These are phyloP conservation scores for Pichia kudriavzevii DNA, from an alignment of 1,139 yeast genomes.

Conservation along the genomic window DNA sequence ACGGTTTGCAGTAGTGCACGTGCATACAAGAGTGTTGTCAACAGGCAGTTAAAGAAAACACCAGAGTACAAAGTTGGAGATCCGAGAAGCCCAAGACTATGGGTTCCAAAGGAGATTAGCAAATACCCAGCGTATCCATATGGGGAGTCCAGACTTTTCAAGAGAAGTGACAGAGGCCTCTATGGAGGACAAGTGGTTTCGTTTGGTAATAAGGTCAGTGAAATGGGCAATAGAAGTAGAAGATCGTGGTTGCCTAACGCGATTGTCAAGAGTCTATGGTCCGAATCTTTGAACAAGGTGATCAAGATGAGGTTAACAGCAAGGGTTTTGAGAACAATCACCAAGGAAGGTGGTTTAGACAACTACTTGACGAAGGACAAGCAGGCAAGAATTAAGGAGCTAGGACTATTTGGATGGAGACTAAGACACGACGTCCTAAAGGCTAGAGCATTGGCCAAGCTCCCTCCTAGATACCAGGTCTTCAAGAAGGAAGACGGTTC, in stretches of 20 bases:
- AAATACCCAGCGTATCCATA: conserved; percentile 74
- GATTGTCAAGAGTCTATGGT: conserved; percentile 69
- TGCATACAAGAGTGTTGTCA: conserved; percentile 34
- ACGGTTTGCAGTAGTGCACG: conserved; percentile 22
- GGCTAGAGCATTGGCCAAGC: conserved; percentile 24
- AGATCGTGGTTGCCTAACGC: conserved; percentile 81
- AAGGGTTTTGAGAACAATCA: conserved; percentile 74
- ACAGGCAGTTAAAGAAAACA: conserved; percentile 31
- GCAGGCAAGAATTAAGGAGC: conserved; percentile 81
- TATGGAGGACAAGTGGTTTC: conserved; percentile 83
- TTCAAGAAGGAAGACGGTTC: conserved; percentile 30
- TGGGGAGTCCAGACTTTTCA: conserved; percentile 69
- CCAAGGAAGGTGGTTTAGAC: conserved; percentile 92
- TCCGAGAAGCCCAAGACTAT: conserved; percentile 30
- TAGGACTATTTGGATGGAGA: conserved; percentile 90
- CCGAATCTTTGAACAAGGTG: conserved; percentile 59
- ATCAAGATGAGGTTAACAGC: conserved; percentile 64
- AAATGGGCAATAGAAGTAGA: conserved; percentile 61
- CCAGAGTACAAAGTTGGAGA: conserved; percentile 39
- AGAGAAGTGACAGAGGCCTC: conserved; percentile 79
- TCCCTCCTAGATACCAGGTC: conserved; percentile 23
- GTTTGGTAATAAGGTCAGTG: conserved; percentile 73
- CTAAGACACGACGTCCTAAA: conserved; percentile 65
- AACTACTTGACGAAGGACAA: conserved; percentile 79
- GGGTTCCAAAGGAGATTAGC: conserved; percentile 42